phyloP scores from a whole-genome alignment of 2,329 filamentous ascomycete species.

The Canariomyces notabilis region DNA sequence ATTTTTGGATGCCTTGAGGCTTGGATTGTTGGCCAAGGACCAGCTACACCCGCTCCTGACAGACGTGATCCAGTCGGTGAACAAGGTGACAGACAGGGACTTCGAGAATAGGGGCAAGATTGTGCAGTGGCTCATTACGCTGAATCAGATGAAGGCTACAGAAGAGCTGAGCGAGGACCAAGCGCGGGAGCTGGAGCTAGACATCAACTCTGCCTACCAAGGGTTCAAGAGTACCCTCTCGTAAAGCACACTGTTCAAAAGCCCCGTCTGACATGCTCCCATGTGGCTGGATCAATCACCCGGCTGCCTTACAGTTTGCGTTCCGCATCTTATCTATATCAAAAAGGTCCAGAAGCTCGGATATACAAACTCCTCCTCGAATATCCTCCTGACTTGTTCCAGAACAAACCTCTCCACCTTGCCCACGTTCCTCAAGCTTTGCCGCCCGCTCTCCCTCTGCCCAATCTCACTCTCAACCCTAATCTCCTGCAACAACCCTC shows the following conservation, averaged over 20 bases:
- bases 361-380: slow-evolving; percentile 98
- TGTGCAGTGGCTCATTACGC: slow-evolving; percentile 92
- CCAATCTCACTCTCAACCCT: slow-evolving; percentile 97
- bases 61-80: slow-evolving; percentile 94
- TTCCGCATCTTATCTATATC: slow-evolving; percentile 38
- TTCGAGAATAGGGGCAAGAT: slow-evolving; percentile 97
- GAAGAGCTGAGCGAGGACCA: slow-evolving; percentile 86
- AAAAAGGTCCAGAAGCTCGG: slow-evolving; percentile 98
- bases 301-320: background rate
- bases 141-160: slow-evolving; percentile 96
- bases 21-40: slow-evolving; percentile 90
- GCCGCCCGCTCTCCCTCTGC: slow-evolving; percentile 82
- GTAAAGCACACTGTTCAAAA: slow-evolving; percentile 29
- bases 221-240: slow-evolving; percentile 81
- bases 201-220: slow-evolving; percentile 90
- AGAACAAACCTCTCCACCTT: slow-evolving; percentile 98
- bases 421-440: slow-evolving; percentile 95
- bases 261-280: background rate
- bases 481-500: slow-evolving; percentile 84
- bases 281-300: too few relatives aligned
- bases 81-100: slow-evolving; percentile 91
- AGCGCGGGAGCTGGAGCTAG: slow-evolving; percentile 81
- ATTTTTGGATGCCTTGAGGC: slow-evolving; percentile 87
- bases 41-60: slow-evolving; percentile 91
- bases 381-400: slow-evolving; percentile 92